Percentiles rank a stretch among this genome's conserved stretches.
Evolutionary conservation across 2,329 filamentous ascomycete genomes (phyloP).

Genomic region (Sclerotinia borealis): DNA sequence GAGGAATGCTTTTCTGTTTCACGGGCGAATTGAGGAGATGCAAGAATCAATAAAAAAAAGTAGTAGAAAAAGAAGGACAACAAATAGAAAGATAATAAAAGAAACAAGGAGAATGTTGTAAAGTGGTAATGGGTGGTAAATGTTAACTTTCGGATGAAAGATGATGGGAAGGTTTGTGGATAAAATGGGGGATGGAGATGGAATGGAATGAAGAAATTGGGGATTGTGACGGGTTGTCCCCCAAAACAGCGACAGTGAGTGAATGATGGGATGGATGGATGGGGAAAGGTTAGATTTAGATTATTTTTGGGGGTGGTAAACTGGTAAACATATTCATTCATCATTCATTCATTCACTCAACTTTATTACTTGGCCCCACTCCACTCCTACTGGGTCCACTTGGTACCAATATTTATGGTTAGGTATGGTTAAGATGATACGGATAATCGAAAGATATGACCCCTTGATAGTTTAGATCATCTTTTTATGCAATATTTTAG

Average conservation of each 20-base stretch:
- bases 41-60: background rate
- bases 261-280: background rate
- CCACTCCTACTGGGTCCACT: too few relatives aligned
- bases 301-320: too few relatives aligned
- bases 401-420: too few relatives aligned
- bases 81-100: background rate
- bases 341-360: too few relatives aligned
- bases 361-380: too few relatives aligned
- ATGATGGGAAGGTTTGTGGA: background rate
- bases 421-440: too few relatives aligned
- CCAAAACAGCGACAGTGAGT: background rate
- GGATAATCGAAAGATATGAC: background rate
- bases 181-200: background rate
- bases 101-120: slow-evolving; percentile 10
- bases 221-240: background rate
- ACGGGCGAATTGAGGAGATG: background rate
- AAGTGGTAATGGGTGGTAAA: too few relatives aligned
- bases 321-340: too few relatives aligned
- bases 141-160: background rate
- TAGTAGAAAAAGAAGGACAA: background rate
- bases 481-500: background rate
- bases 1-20: slow-evolving; percentile 10
- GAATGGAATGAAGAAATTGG: background rate
- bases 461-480: background rate
- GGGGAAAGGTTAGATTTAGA: too few relatives aligned